Percentiles rank a stretch among this genome's conserved stretches.
Conservation (phyloP, 2,329 filamentous ascomycete genomes). For the Bipolaris bicolor region DNA sequence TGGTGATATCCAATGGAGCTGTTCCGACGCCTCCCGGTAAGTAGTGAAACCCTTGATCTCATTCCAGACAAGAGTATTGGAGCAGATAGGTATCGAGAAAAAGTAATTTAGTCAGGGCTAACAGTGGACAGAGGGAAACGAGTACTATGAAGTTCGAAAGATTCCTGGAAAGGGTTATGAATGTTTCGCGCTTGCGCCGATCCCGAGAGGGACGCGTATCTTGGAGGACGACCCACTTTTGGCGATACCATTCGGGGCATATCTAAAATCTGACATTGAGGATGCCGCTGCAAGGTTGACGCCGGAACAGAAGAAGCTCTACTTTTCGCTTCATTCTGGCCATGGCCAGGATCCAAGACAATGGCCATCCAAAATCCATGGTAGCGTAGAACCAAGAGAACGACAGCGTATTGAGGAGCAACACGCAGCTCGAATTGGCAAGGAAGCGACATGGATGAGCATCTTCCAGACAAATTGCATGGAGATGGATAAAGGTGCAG, state of each 20-base stretch:
- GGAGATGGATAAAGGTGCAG: constrained; percentile 41
- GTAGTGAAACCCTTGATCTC: background rate
- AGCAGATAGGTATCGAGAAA: background rate
- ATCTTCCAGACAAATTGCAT: constrained; percentile 54
- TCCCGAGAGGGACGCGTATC: constrained; percentile 50
- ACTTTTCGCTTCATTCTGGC: constrained; percentile 39
- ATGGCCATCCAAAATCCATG: constrained; percentile 39
- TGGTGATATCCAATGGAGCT: background rate
- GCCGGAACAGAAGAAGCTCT: constrained; percentile 24
- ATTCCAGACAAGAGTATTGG: background rate
- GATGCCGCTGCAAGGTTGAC: constrained; percentile 30
- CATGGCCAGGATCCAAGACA: constrained; percentile 33
- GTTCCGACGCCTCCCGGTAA: constrained; percentile 11
- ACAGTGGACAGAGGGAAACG: constrained; percentile 16
- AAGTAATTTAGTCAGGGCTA: background rate
- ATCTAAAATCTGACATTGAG: constrained; percentile 44
- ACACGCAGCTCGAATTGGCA: constrained; percentile 37
- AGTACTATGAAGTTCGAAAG: constrained; percentile 39
- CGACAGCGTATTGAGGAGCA: constrained; percentile 38
- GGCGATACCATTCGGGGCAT: constrained; percentile 38
- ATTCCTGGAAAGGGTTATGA: constrained; percentile 52
- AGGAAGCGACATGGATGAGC: constrained; percentile 30
- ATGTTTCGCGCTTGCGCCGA: constrained; percentile 46
- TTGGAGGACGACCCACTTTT: constrained; percentile 51
- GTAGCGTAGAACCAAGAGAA: constrained; percentile 23